Evolutionary conservation across 768 basidiomycete species (phyloP).

Genomic region (Kockovaella imperatae): DNA sequence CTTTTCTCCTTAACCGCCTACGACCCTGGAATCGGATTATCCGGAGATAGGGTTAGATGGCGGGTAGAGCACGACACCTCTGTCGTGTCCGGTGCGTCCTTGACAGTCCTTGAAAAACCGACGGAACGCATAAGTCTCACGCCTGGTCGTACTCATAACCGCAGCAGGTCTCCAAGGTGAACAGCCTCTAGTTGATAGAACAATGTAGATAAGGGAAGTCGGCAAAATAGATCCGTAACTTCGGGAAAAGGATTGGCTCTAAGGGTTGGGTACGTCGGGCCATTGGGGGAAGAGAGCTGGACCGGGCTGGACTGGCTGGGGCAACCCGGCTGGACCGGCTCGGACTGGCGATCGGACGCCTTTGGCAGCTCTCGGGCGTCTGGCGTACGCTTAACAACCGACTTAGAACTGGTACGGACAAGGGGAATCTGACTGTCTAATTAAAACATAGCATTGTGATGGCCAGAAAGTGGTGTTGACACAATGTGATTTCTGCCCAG

Average conservation of each 20-base stretch:
- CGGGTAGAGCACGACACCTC: constrained; percentile 64
- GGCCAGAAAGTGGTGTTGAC: constrained; percentile 61
- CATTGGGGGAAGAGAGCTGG: constrained; percentile 64
- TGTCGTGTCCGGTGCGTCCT: constrained; percentile 66
- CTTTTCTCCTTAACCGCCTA: constrained; percentile 69
- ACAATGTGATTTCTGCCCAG: constrained; percentile 76
- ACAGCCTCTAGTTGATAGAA: constrained; percentile 73
- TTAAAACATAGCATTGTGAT: constrained; percentile 67
- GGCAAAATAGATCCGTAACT: constrained; percentile 76
- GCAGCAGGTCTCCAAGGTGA: constrained; percentile 71
- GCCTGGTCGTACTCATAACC: constrained; percentile 68
- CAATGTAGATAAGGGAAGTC: constrained; percentile 74
- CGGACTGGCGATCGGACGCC: constrained; percentile 48
- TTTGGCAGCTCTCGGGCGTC: constrained; percentile 58
- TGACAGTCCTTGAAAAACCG: constrained; percentile 74
- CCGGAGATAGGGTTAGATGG: constrained; percentile 66
- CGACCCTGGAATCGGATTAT: constrained; percentile 66
- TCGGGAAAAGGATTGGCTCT: constrained; percentile 60
- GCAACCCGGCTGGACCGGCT: constrained; percentile 50
- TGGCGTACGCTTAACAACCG: constrained; percentile 58
- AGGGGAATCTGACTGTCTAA: constrained; percentile 78
- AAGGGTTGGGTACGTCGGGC: constrained; percentile 71
- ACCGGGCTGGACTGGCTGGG: constrained; percentile 63
- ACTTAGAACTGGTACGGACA: constrained; percentile 72
- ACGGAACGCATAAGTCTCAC: constrained; percentile 64